Base-by-base conservation (phyloP, 2,329 filamentous ascomycete genomes). In the Dothistroma septosporum region DNA sequence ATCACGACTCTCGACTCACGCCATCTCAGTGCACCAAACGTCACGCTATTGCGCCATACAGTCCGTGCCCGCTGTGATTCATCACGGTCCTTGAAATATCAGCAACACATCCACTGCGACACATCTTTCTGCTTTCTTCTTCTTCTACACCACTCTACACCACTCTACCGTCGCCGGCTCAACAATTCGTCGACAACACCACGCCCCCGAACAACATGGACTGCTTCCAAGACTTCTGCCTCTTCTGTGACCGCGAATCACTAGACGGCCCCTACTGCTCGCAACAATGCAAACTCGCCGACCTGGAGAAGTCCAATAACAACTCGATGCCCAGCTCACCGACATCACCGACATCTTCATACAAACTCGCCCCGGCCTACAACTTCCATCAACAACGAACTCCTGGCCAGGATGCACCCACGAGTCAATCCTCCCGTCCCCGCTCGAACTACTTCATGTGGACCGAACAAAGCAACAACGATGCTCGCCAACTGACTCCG, bases 181-280 rank as follows among this genome's bases (percentile, higher is more conserved):
- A 35, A 21, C 50, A 35, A 21, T 6, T 4, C 14, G 16, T 53
- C 22, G 31, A 21, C 50, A 14, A 62, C 31, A 48, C 54, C 53
- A 41, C 54, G 53, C 37, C 33, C 19, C 22, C 37, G n/a, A 54
- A 54, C 37, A 66, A 53, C 54, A 80, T 82, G 78, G 79, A 81
- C 73, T 96, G 92, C 91, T 90, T 90, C 71, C 90, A 89, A 76
- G 89, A 95, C 77, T 96, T 91, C 85, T 97, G 92, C 83, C 87
- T 97, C 71, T 87, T 89, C 80, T 97, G 92, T 82, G 93, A 97
- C 80, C 89, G 89, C 79, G 91, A 95, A 78, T 92, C 89, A 62
- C 85, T 90, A 66, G 87, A 88, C 60, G 87, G 87, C 64, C 87
- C 90, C 68, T 96, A 96, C 83, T 97, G 92, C 83, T 96, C 92